These are phyloP conservation scores for Rubus parviflorus DNA, from an alignment of 306 rosid genomes.

Conservation along the genomic window DNA sequence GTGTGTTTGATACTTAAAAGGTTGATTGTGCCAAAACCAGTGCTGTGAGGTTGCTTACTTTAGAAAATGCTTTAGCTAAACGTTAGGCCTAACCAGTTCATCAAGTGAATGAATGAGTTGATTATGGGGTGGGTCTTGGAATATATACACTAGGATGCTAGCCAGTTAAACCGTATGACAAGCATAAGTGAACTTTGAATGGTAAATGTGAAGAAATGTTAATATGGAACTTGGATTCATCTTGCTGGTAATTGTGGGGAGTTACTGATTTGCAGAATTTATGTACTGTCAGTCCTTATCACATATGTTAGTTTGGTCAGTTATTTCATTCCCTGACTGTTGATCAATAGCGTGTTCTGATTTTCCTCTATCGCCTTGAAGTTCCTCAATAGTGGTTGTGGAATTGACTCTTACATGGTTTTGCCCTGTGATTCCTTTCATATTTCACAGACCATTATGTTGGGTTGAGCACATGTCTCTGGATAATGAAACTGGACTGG, in stretches of 20 bases:
- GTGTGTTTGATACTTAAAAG: slow-evolving; percentile 4
- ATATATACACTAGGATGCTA: background rate
- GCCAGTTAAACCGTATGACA: background rate
- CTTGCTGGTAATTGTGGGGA: background rate
- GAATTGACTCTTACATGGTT: slow-evolving; percentile 8
- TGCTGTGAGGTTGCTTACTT: slow-evolving; percentile 6
- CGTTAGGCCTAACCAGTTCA: background rate
- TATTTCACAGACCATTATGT: slow-evolving; percentile 64
- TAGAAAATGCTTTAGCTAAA: background rate
- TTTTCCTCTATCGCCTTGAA: background rate
- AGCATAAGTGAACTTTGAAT: background rate
- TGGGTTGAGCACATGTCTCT: slow-evolving; percentile 89
- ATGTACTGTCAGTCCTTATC: background rate
- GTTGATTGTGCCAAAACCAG: background rate
- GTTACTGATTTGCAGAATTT: background rate
- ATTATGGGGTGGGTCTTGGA: background rate
- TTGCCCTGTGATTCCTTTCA: slow-evolving; percentile 21
- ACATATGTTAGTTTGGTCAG: background rate
- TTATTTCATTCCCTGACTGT: background rate
- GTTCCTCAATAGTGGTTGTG: slow-evolving; percentile 1
- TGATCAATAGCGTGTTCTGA: background rate
- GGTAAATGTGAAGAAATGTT: background rate
- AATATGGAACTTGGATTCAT: too few species aligned
- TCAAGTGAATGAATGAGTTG: slow-evolving; percentile 7
- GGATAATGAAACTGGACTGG: slow-evolving; percentile 84